Percentiles rank a stretch among this genome's conserved stretches.
These are phyloP conservation scores for Pyrus pyrifolia DNA, from an alignment of 306 rosid genomes.

Conservation along the genomic window DNA sequence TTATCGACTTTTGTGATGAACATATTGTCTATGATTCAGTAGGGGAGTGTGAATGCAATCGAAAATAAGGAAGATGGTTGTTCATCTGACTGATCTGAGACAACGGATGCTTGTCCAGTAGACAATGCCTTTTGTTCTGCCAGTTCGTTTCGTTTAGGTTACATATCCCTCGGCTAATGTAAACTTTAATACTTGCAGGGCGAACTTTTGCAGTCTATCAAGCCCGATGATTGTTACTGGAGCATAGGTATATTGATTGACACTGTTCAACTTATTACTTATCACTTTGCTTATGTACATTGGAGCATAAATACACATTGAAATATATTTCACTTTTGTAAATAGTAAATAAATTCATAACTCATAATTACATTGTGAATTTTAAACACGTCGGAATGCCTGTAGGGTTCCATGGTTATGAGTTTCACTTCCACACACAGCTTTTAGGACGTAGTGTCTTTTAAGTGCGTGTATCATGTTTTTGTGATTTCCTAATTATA, in stretches of 20 bases:
- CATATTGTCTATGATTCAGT: background rate
- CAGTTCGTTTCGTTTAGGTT: background rate
- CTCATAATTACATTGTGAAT: background rate
- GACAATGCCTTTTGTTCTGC: background rate
- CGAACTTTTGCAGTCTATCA: conserved; percentile 49
- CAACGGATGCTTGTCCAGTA: background rate
- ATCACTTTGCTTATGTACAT: background rate
- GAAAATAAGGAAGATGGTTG: background rate
- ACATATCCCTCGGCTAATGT: conserved; percentile 2
- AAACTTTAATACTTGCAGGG: conserved; percentile 38
- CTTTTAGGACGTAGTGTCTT: background rate
- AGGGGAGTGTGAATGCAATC: too few relatives aligned
- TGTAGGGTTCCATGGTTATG: background rate
- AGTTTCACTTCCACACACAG: background rate
- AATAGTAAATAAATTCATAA: background rate
- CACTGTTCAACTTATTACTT: background rate
- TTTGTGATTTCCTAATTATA: background rate
- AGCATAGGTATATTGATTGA: conserved; percentile 55
- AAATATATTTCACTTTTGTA: background rate
- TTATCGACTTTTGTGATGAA: background rate
- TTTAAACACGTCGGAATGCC: background rate
- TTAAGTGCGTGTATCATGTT: background rate
- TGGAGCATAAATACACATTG: background rate
- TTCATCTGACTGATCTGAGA: background rate
- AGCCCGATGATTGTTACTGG: conserved; percentile 91